phyloP scores from a whole-genome alignment of 108 stramenopile genomes.

The Stephanodiscus minutulus region DNA sequence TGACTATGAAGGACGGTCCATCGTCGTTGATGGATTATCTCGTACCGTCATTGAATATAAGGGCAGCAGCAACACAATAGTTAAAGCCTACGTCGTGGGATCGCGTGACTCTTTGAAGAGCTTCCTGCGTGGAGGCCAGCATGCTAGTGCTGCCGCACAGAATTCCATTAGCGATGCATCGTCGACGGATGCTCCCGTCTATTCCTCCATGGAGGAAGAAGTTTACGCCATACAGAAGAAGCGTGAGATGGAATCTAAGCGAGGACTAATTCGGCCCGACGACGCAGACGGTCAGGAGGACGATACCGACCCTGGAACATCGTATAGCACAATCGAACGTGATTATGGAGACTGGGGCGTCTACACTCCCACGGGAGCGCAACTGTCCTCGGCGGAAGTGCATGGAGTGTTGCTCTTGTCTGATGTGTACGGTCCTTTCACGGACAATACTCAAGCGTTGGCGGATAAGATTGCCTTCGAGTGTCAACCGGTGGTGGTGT shows the following conservation, averaged over 20 bases:
- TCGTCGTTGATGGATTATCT: conserved; percentile 74
- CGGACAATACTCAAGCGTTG: conserved; percentile 68
- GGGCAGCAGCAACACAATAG: conserved; percentile 67
- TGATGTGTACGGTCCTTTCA: conserved; percentile 80
- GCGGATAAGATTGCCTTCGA: conserved; percentile 92
- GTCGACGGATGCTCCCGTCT: conserved; percentile 10
- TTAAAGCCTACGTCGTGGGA: conserved; percentile 85
- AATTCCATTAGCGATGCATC: neutral
- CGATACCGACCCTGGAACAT: conserved; percentile 63
- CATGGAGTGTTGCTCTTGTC: conserved; percentile 80
- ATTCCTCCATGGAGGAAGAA: conserved; percentile 48
- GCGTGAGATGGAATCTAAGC: conserved; percentile 65
- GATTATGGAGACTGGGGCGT: conserved; percentile 86
- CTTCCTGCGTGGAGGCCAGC: conserved; percentile 62
- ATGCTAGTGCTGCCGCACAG: neutral
- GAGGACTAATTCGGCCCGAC: conserved; percentile 57
- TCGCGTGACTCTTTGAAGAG: conserved; percentile 68
- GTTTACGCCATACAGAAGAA: conserved; percentile 58
- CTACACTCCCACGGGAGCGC: conserved; percentile 76
- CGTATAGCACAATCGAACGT: conserved; percentile 59
- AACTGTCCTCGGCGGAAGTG: conserved; percentile 79
- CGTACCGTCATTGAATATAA: conserved; percentile 72
- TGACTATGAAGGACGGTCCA: conserved; percentile 75
- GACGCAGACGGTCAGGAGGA: conserved; percentile 65
- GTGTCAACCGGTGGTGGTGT: conserved; percentile 87